Evolutionary conservation across 176 grass and related monocot species (phyloP), one percentile per base, ranked within the genome.

Genomic region (Oryza punctata): DNA sequence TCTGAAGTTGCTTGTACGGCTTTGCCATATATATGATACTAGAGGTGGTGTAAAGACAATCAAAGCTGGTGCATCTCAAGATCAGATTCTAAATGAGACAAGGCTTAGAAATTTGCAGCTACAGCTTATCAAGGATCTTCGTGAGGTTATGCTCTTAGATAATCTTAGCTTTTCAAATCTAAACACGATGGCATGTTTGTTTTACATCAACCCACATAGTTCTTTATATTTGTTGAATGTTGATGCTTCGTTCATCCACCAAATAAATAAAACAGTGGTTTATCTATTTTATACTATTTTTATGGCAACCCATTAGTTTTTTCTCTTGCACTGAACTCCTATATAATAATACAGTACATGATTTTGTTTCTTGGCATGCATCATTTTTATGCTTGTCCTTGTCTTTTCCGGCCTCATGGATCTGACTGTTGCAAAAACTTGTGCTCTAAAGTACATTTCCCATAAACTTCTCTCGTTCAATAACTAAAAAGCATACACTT

Each of bases 41-140:
- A 94, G 93, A 91, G 96, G 93, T 70, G 96, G 96, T 68, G 96
- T 95, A 41, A 98, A 98, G 82, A 98, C 88, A 72, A 87, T 98
- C 45, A 95, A 98, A 80, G 44, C 88, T 33, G 96, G 96, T 87
- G 93, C 96, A 84, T 95, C 93, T 38, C 96, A 98, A 87, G 96
- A 98, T 79, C 96, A 98, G 89, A 95, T 98, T 85, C 57, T 98
- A 69, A 95, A 98, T 90, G 96, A 98, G 87, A 98, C 93, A 47
- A 88, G 93, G 4, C 90, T 98, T 61, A 87, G 93, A 73, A 98
- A 98, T 86, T 90, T 98, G 87, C 93, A 98, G 77, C 69, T 98
- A 24, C 96, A 95, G 74, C 91, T 98, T 83, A 92, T 98, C 70
- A 95, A 86, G 86, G 93, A 94, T 93, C 96, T 98, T 85, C 93